A percentile compares a stretch with the other conserved stretches of the same genome.
Evolutionary conservation across 75 land plant species (phyloP).

Genomic region (Pinus taeda): DNA sequence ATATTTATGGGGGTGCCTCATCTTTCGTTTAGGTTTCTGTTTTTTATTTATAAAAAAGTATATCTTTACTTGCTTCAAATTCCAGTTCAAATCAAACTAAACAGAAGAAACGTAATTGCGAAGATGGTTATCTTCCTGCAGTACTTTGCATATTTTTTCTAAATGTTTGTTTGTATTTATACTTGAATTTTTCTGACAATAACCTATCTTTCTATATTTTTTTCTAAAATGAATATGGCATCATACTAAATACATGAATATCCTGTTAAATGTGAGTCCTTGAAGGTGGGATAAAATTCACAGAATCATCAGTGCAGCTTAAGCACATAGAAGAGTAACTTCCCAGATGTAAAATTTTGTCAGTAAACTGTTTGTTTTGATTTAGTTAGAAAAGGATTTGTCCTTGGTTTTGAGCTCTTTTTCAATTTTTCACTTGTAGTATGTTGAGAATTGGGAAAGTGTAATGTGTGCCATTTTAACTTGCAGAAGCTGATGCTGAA

Average conservation of each 20-base stretch:
- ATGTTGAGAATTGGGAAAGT: not conserved
- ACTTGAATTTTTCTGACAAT: not conserved
- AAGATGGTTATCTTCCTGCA: not conserved
- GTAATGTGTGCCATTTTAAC: not conserved
- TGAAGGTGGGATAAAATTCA: not conserved
- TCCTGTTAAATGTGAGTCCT: not conserved
- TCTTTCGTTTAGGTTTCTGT: not conserved
- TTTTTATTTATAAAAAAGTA: not conserved
- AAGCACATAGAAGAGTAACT: not conserved
- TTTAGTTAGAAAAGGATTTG: too few species aligned
- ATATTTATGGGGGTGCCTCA: too few species aligned
- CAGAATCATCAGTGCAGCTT: not conserved
- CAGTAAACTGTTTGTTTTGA: not conserved
- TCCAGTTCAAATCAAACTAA: not conserved
- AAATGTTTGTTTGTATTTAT: not conserved
- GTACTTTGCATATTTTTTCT: not conserved
- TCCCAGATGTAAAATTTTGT: not conserved
- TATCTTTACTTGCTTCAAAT: not conserved
- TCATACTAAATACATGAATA: not conserved
- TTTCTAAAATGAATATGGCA: not conserved
- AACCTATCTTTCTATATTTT: not conserved
- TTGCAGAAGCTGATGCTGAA: conserved; percentile 92
- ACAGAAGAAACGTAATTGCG: not conserved
- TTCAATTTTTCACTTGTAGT: not conserved
- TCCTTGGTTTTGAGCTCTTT: not conserved